Evolutionary conservation across 768 basidiomycete species (phyloP).

Genomic region (Lactifluus piperatus): DNA sequence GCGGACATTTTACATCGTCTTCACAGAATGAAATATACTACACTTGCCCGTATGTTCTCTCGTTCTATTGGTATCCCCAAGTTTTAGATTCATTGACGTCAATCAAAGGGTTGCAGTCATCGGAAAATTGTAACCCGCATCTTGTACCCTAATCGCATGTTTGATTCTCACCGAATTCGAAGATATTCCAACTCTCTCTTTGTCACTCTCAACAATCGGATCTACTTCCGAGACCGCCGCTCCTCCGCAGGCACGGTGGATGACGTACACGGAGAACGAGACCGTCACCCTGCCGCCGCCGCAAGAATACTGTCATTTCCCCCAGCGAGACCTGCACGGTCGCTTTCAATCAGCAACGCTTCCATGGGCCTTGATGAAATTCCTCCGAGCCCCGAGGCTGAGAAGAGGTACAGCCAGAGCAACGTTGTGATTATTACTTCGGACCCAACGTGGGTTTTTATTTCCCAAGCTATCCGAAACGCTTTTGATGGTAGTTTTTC

Average conservation of each 20-base stretch:
- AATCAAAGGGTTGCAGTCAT: constrained; percentile 18
- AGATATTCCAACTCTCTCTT: constrained; percentile 6
- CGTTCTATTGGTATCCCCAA: neutral
- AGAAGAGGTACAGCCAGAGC: no score
- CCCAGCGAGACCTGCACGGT: neutral
- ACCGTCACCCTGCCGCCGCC: neutral
- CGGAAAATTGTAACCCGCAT: constrained; percentile 12
- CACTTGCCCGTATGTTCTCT: constrained; percentile 1
- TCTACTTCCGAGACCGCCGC: neutral
- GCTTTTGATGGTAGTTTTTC: no score
- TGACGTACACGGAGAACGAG: neutral
- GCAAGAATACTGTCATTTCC: neutral
- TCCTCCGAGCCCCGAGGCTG: no score
- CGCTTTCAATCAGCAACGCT: neutral
- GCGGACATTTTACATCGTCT: neutral
- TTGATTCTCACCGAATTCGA: neutral
- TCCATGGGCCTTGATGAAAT: neutral
- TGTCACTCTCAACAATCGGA: constrained; percentile 1
- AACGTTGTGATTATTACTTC: no score
- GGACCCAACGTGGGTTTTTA: no score
- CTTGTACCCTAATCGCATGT: neutral
- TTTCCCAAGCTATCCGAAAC: no score
- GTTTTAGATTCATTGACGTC: neutral
- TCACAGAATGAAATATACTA: constrained; percentile 12
- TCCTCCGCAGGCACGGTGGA: neutral